Evolutionary conservation across 2,329 filamentous ascomycete species (phyloP).

Genomic region (Claviceps sp.): DNA sequence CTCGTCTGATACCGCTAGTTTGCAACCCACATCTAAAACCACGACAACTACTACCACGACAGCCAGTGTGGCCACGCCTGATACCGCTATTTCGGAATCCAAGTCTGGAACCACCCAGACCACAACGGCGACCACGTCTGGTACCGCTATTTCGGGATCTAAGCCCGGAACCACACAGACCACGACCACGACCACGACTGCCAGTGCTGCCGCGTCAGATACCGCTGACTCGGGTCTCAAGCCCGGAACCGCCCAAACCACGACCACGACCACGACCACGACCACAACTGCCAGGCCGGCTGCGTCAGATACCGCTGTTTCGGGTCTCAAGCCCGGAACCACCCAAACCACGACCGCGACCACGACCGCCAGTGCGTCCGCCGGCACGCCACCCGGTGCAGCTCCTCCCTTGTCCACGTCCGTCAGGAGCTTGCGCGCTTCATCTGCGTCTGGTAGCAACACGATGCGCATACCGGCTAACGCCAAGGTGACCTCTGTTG

Average conservation of each 20-base stretch:
- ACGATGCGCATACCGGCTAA: neutral
- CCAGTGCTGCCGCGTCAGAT: slow-evolving; percentile 20
- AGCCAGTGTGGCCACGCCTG: slow-evolving; percentile 19
- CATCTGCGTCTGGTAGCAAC: slow-evolving; percentile 4
- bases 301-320: slow-evolving; percentile 23
- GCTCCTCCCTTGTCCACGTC: slow-evolving; percentile 13
- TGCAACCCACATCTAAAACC: slow-evolving; percentile 22
- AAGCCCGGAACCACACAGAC: slow-evolving; percentile 21
- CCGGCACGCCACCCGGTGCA: slow-evolving; percentile 11
- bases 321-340: slow-evolving; percentile 22
- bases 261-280: too few species aligned
- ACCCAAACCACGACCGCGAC: slow-evolving; percentile 9
- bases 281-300: slow-evolving; percentile 16
- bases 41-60: slow-evolving; percentile 13
- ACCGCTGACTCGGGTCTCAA: slow-evolving; percentile 24
- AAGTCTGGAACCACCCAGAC: neutral
- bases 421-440: slow-evolving; percentile 10
- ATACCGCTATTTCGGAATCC: slow-evolving; percentile 24
- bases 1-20: slow-evolving; percentile 20
- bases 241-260: slow-evolving; percentile 20
- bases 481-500: slow-evolving; percentile 6
- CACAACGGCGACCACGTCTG: neutral
- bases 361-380: slow-evolving; percentile 16
- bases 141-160: slow-evolving; percentile 24
- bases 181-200: slow-evolving; percentile 7